Conservation (phyloP, 2,329 filamentous ascomycete species). For the Penicillium sp. region DNA sequence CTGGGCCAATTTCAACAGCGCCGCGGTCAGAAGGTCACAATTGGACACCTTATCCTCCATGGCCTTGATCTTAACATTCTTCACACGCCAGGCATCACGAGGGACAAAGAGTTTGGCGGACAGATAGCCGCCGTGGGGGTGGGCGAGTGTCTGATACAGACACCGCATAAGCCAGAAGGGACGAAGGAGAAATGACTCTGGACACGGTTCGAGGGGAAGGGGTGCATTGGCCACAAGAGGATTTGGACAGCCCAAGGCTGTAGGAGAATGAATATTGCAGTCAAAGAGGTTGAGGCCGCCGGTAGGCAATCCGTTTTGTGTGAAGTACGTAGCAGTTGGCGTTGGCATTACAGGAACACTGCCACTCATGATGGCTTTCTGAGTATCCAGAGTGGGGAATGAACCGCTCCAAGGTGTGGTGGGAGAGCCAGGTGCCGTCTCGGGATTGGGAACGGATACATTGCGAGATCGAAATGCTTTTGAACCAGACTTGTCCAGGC, state of each 20-base stretch:
- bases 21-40: constrained; percentile 87
- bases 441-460: constrained; percentile 64
- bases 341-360: constrained; percentile 66
- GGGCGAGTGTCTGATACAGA: constrained; percentile 86
- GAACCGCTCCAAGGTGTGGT: constrained; percentile 72
- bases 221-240: constrained; percentile 65
- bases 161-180: constrained; percentile 98
- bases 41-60: constrained; percentile 92
- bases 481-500: constrained; percentile 67
- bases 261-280: constrained; percentile 71
- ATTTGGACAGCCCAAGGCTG: constrained; percentile 66
- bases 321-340: constrained; percentile 63
- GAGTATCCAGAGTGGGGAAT: constrained; percentile 55
- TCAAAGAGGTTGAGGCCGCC: constrained; percentile 82
- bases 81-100: constrained; percentile 89
- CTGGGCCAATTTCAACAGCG: constrained; percentile 75
- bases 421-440: constrained; percentile 67
- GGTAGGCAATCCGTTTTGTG: constrained; percentile 56
- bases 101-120: constrained; percentile 91
- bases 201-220: constrained; percentile 83
- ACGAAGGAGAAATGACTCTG: constrained; percentile 81
- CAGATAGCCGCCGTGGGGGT: constrained; percentile 88
- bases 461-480: constrained; percentile 73
- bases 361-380: constrained; percentile 52
- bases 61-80: constrained; percentile 87